phyloP scores from a whole-genome alignment of 805 yeast genomes.

The Metschnikowia reukaufii region DNA sequence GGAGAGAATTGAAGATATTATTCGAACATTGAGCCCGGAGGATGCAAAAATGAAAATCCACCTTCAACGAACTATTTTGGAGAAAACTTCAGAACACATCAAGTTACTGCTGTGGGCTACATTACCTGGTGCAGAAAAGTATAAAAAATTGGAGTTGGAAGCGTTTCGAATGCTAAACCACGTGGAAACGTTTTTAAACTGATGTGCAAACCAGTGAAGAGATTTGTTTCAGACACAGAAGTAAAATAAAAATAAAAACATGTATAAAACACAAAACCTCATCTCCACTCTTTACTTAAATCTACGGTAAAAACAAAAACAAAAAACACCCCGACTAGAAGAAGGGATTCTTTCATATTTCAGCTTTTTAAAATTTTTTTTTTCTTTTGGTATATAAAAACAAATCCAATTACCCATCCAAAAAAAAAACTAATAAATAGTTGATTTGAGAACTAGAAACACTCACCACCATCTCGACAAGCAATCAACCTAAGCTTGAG shows the following conservation, averaged over 20 bases:
- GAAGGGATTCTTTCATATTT: not conserved
- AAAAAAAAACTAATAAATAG: conserved; percentile 20
- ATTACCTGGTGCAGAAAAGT: not conserved
- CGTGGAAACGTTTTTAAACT: not conserved
- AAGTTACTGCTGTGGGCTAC: not conserved
- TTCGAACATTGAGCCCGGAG: not conserved
- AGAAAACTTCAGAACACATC: not conserved
- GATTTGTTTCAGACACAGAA: not conserved
- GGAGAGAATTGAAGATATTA: not conserved
- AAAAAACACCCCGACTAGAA: too few species aligned
- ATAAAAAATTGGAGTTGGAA: not conserved
- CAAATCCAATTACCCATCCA: conserved; percentile 28
- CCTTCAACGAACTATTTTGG: not conserved
- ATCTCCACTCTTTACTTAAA: too few species aligned
- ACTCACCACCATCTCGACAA: conserved; percentile 9
- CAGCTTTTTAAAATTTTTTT: conserved; percentile 16
- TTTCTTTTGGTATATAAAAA: conserved; percentile 24
- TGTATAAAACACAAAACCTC: not conserved
- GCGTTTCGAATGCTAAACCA: not conserved
- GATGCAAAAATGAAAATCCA: not conserved
- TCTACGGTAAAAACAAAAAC: too few species aligned
- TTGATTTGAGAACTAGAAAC: conserved; percentile 17
- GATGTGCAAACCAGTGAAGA: too few species aligned
- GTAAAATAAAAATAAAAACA: not conserved
- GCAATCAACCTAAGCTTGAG: conserved; percentile 22